Evolutionary conservation across 257 asterid species (phyloP).

Genomic region (Henckelia pumila): DNA sequence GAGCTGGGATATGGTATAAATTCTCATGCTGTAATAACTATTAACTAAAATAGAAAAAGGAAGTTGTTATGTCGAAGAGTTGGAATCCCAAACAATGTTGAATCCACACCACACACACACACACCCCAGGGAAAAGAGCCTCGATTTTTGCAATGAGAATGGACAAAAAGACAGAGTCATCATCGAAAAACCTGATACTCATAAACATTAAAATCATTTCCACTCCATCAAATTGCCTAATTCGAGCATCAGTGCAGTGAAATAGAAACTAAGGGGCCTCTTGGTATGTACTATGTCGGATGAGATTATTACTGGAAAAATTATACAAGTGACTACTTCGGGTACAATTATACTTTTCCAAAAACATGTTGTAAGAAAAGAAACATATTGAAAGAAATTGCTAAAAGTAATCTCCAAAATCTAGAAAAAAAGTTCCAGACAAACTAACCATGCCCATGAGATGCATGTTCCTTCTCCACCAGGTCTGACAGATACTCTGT

Average conservation of each 20-base stretch:
- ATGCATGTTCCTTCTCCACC: constrained; percentile 81
- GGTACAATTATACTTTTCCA: constrained; percentile 2
- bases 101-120: background rate
- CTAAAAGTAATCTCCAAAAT: constrained; percentile 13
- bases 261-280: too few species aligned
- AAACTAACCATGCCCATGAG: constrained; percentile 78
- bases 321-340: too few species aligned
- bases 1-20: background rate
- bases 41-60: background rate
- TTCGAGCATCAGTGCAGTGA: background rate
- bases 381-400: constrained; percentile 9
- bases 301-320: too few species aligned
- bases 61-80: background rate
- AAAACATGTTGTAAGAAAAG: constrained; percentile 2
- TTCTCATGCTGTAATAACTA: background rate
- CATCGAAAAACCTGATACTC: background rate
- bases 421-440: background rate
- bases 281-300: too few species aligned
- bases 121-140: background rate
- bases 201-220: background rate
- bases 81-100: background rate
- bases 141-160: background rate
- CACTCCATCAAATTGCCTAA: background rate
- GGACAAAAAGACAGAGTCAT: background rate
- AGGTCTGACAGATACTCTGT: constrained; percentile 91